Evolutionary conservation across 2,329 filamentous ascomycete species (phyloP).

Genomic region (Pestalotiopsis sp.): DNA sequence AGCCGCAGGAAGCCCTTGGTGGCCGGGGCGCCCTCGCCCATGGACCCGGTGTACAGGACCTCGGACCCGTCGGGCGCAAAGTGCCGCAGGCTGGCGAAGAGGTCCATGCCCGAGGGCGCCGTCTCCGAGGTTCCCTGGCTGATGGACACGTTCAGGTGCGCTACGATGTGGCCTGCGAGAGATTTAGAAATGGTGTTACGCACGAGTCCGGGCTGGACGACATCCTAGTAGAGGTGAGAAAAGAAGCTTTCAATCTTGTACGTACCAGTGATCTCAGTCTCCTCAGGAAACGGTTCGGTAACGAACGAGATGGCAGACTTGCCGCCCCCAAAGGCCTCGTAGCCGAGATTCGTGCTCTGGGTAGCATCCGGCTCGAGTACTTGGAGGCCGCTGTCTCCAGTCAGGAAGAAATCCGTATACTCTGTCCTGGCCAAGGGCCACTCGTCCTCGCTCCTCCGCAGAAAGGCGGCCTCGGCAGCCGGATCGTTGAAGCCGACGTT

Average conservation of each 20-base stretch:
- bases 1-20: conserved; percentile 67
- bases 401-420: conserved; percentile 65
- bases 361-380: conserved; percentile 28
- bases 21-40: conserved; percentile 64
- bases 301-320: conserved; percentile 60
- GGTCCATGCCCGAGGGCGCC: conserved; percentile 57
- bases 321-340: conserved; percentile 61
- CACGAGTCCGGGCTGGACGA: neutral
- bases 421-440: conserved; percentile 70
- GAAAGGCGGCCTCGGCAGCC: conserved; percentile 57
- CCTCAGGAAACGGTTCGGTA: conserved; percentile 56
- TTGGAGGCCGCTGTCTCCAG: conserved; percentile 44
- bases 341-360: conserved; percentile 48
- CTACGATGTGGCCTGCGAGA: conserved; percentile 55
- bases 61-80: conserved; percentile 56
- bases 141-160: conserved; percentile 66
- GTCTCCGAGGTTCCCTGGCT: conserved; percentile 50
- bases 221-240: neutral
- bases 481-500: conserved; percentile 69
- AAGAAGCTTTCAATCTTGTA: neutral
- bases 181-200: neutral
- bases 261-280: conserved; percentile 66
- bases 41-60: conserved; percentile 66
- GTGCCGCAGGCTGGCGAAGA: conserved; percentile 66
- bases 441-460: conserved; percentile 57